Percentiles rank a stretch among this genome's conserved stretches.
phyloP scores from a whole-genome alignment of 306 rosid genomes.

The Vigna hirtella region DNA sequence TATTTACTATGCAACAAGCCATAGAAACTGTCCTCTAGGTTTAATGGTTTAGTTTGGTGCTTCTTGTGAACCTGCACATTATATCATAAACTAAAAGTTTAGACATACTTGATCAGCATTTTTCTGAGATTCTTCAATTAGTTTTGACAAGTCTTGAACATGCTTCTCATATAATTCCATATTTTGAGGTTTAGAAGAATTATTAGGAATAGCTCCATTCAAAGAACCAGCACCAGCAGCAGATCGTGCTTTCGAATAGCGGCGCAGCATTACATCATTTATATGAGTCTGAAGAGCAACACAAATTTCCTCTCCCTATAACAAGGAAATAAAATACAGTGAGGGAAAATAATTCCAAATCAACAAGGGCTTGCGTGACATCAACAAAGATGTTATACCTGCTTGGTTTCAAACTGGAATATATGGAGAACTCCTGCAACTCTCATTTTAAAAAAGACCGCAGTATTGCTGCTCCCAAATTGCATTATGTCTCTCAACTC shows the following conservation, averaged over 20 bases:
- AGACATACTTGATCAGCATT: constrained; percentile 77
- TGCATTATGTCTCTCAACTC: constrained; percentile 99
- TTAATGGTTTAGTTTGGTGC: constrained; percentile 31
- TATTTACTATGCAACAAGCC: constrained; percentile 30
- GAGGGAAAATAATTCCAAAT: constrained; percentile 25
- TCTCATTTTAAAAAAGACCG: constrained; percentile 97
- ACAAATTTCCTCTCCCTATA: constrained; percentile 97
- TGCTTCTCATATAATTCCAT: constrained; percentile 73
- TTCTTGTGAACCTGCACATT: constrained; percentile 14
- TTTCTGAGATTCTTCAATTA: constrained; percentile 82
- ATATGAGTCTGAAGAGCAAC: constrained; percentile 98
- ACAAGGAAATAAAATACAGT: constrained; percentile 23
- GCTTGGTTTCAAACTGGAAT: constrained; percentile 97
- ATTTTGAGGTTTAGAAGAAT: constrained; percentile 58
- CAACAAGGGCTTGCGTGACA: background rate
- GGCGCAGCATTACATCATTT: constrained; percentile 97
- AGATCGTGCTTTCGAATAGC: constrained; percentile 89
- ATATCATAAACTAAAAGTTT: constrained; percentile 25
- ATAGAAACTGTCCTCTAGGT: background rate
- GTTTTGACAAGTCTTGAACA: constrained; percentile 77
- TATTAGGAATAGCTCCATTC: constrained; percentile 72
- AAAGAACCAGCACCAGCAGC: constrained; percentile 62
- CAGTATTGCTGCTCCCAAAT: constrained; percentile 95
- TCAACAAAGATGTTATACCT: constrained; percentile 59
- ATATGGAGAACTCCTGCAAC: constrained; percentile 99